Evolutionary conservation across 257 asterid species (phyloP).

Genomic region (Cruciata laevipes): DNA sequence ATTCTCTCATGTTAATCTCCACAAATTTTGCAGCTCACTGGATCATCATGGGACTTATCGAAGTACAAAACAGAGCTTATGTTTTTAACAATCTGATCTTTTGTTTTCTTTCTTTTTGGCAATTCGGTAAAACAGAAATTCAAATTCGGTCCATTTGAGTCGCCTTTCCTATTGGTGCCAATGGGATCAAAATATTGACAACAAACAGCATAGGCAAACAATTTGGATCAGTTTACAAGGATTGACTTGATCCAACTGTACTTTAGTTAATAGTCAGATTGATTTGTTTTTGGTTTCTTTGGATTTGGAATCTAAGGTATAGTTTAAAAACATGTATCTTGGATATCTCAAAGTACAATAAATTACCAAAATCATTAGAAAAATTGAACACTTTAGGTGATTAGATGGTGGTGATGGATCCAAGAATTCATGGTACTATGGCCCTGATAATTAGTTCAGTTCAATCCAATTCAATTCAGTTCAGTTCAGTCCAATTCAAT

Average conservation of each 20-base stretch:
- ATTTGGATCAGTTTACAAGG: neutral
- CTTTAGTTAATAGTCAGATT: neutral
- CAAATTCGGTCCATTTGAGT: neutral
- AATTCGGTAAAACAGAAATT: neutral
- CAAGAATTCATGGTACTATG: conserved; percentile 4
- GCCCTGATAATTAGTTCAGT: too few species aligned
- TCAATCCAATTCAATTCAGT: too few species aligned
- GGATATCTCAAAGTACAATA: neutral
- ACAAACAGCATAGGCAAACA: neutral
- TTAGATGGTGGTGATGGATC: conserved; percentile 5
- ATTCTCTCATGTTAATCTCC: neutral
- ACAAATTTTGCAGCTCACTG: conserved; percentile 1
- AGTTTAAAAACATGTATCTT: neutral
- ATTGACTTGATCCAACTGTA: conserved; percentile 1
- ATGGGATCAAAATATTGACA: neutral
- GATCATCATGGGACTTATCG: conserved; percentile 14
- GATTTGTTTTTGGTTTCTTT: neutral
- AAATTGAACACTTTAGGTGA: neutral
- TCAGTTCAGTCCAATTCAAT: too few species aligned
- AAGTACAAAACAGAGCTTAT: neutral
- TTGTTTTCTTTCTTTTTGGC: conserved; percentile 6
- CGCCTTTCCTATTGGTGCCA: neutral
- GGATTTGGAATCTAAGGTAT: neutral
- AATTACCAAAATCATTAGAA: neutral
- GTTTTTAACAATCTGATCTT: neutral